These are phyloP conservation scores for Termitomyces sp. DNA, from an alignment of 768 basidiomycete species.

Conservation along the genomic window DNA sequence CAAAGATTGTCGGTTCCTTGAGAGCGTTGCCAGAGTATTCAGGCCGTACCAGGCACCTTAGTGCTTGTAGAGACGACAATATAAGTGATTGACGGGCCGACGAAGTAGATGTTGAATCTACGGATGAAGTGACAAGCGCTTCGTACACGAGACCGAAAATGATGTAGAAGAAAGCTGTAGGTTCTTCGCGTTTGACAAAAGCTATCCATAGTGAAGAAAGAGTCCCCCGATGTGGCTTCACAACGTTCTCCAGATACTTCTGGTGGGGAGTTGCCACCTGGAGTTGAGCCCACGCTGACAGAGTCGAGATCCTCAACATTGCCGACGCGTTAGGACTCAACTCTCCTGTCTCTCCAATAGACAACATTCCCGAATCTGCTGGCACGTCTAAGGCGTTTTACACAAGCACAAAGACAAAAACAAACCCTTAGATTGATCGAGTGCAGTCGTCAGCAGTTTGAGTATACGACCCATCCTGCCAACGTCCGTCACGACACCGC, in stretches of 20 bases:
- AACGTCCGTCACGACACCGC: constrained; percentile 90
- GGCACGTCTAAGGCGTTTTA: neutral
- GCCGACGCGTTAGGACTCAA: constrained; percentile 92
- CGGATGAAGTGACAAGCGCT: constrained; percentile 62
- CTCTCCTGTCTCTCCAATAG: constrained; percentile 81
- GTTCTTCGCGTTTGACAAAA: constrained; percentile 44
- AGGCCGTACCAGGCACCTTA: constrained; percentile 75
- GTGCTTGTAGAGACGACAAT: constrained; percentile 64
- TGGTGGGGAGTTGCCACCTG: constrained; percentile 74
- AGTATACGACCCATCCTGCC: constrained; percentile 90
- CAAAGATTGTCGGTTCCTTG: constrained; percentile 77
- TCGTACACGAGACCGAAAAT: constrained; percentile 95
- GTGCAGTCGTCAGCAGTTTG: constrained; percentile 78
- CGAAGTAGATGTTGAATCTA: constrained; percentile 45
- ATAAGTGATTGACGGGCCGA: constrained; percentile 42
- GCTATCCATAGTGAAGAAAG: constrained; percentile 87
- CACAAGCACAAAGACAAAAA: neutral
- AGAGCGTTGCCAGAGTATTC: constrained; percentile 80
- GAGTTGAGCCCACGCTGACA: constrained; percentile 95
- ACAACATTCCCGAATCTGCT: constrained; percentile 76
- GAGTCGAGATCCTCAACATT: constrained; percentile 87
- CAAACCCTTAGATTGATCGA: constrained; percentile 87
- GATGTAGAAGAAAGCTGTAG: constrained; percentile 80
- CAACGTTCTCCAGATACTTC: constrained; percentile 71
- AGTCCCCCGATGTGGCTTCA: constrained; percentile 71